These are phyloP conservation scores for Mortierella sp. DNA, from an alignment of 371 early-diverging fungal genomes.

Conservation along the genomic window DNA sequence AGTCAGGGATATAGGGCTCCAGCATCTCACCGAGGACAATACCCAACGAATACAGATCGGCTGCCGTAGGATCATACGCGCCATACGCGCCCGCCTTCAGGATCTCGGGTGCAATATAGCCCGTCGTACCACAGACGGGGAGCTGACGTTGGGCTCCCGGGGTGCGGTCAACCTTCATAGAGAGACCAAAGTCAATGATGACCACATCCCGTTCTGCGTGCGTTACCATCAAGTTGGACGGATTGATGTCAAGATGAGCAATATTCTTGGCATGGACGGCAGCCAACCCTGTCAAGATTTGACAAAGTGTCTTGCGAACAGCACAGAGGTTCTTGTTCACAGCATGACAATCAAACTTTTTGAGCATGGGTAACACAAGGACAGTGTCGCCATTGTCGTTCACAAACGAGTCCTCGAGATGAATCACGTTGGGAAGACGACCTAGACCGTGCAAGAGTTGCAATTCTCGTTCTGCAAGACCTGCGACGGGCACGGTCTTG, in stretches of 20 bases:
- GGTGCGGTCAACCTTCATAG: conserved; percentile 48
- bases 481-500: conserved; percentile 64
- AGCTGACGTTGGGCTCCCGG: conserved; percentile 17
- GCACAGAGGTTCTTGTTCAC: conserved; percentile 44
- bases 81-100: conserved; percentile 33
- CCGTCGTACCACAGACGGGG: conserved; percentile 73
- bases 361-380: conserved; percentile 65
- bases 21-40: conserved; percentile 74
- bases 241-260: conserved; percentile 74
- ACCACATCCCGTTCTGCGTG: conserved; percentile 59
- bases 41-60: conserved; percentile 72
- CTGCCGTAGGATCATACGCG: conserved; percentile 46
- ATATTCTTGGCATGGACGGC: conserved; percentile 63
- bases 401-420: conserved; percentile 65
- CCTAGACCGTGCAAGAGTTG: conserved; percentile 55
- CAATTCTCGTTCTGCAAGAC: conserved; percentile 63
- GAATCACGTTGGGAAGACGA: conserved; percentile 59
- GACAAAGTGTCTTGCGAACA: conserved; percentile 44
- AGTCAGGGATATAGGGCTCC: conserved; percentile 64
- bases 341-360: conserved; percentile 34
- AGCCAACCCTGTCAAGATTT: conserved; percentile 57
- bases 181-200: conserved; percentile 79
- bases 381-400: conserved; percentile 62
- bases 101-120: conserved; percentile 84
- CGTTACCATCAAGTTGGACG: conserved; percentile 71